Base-by-base conservation (phyloP, 1,139 yeast species). In the Diutina catenulata region DNA sequence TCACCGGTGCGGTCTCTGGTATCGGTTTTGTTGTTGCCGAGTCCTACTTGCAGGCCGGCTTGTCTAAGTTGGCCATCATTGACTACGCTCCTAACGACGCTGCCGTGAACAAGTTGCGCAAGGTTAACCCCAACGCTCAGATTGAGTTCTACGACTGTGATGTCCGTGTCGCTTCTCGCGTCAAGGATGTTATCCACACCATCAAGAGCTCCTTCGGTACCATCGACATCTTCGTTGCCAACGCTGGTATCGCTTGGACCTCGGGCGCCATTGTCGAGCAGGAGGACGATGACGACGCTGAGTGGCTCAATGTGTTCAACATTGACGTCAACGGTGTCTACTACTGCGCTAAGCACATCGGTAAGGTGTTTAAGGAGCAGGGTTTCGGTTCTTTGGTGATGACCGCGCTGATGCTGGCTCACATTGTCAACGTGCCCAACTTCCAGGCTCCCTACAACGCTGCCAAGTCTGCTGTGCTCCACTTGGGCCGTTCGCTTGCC, bases 351-450 rank as follows among this genome's bases (percentile, higher is more conserved):
- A 64, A 64, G 50, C 52, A 59, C 42, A 56, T 64, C 35, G 70
- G 70, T 25, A 56, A 50, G 42, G 53, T 63, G 36, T 64, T 64
- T 56, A 55, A 56, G 45, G 45, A 53, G 38, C 65, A 62, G 47
- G 67, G 68, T 24, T 52, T 50, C 32, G 72, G 82, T 26, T 65
- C 76, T n/a, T 56, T 74, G 45, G 63, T 75, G 43, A 72, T 73
- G 63, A 72, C 77, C 37, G 79, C 79, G 8, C 71, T 78, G 38
- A 74, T 74, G 78, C 74, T 80, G 28, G 81, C 74, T 33, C 71
- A 72, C 50, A 74, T 76, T 49, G 81, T 73, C 47, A 76, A 76
- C 56, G 74, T 73, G 51, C 82, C 82, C 37, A 77, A 76, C 54
- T 73, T 73, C 39, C 81, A 76, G 56, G 64, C 74, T 40, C 70